Conservation (phyloP, 805 yeast species). For the Ogataea allantospora region DNA sequence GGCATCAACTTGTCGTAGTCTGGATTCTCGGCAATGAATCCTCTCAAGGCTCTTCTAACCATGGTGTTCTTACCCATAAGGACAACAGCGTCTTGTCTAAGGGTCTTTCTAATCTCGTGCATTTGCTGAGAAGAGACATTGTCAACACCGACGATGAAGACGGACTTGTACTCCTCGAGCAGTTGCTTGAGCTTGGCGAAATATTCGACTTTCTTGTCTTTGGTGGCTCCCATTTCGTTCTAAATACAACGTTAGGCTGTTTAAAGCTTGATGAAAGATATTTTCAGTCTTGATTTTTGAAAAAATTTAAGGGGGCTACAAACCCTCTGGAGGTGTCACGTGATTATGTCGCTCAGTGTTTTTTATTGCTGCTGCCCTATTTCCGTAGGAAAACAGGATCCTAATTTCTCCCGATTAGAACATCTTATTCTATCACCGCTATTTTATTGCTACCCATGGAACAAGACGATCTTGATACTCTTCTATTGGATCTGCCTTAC, state of each 20-base stretch:
- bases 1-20: constrained; percentile 95
- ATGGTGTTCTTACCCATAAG: constrained; percentile 99
- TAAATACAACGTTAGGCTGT: constrained; percentile 74
- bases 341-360: constrained; percentile 1
- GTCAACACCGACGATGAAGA: constrained; percentile 99
- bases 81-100: constrained; percentile 93
- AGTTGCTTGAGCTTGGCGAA: constrained; percentile 92
- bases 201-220: constrained; percentile 96
- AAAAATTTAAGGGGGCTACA: constrained; percentile 11
- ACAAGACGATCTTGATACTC: constrained; percentile 9
- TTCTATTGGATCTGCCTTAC: constrained; percentile 13
- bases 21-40: constrained; percentile 89
- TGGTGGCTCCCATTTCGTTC: constrained; percentile 99
- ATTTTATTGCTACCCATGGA: constrained; percentile 9
- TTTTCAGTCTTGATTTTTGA: constrained; percentile 3
- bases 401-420: constrained; percentile 5
- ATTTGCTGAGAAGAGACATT: constrained; percentile 99
- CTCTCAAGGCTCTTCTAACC: constrained; percentile 99
- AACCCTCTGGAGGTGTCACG: constrained; percentile 9
- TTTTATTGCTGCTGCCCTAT: background rate
- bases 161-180: constrained; percentile 94
- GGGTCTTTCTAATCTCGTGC: constrained; percentile 98
- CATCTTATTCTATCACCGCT: constrained; percentile 2
- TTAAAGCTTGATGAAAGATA: constrained; percentile 57
- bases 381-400: background rate